These are phyloP conservation scores for Beta lomatogona DNA, from an alignment of 179 eudicot species.

Conservation along the genomic window DNA sequence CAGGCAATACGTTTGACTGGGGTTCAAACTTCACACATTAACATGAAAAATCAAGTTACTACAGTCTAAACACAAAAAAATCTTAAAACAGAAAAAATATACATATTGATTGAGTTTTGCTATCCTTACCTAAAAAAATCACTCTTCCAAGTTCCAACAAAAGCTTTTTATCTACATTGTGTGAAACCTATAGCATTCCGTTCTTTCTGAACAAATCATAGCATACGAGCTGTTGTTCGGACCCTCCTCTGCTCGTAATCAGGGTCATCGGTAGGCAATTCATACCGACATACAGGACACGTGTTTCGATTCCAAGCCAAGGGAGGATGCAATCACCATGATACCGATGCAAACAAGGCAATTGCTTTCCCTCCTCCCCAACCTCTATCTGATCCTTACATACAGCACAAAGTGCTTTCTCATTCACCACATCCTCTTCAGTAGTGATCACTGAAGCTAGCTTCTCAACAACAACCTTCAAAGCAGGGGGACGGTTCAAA, in stretches of 20 bases:
- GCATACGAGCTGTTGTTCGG: constrained; percentile 34
- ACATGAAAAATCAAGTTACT: constrained; percentile 7
- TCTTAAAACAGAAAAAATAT: constrained; percentile 11
- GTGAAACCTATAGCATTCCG: constrained; percentile 12
- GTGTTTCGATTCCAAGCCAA: constrained; percentile 85
- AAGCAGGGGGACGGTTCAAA: constrained; percentile 82
- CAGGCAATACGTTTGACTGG: constrained; percentile 11
- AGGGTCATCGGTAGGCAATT: constrained; percentile 88
- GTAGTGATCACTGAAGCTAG: constrained; percentile 56
- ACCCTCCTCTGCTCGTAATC: constrained; percentile 71
- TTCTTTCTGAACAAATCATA: constrained; percentile 12
- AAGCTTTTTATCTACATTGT: constrained; percentile 15
- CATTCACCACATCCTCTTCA: constrained; percentile 45
- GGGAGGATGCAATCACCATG: constrained; percentile 90
- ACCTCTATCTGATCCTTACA: constrained; percentile 70
- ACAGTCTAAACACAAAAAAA: constrained; percentile 17
- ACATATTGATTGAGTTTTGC: constrained; percentile 17
- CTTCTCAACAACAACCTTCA: constrained; percentile 58
- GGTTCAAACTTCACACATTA: constrained; percentile 22
- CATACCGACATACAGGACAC: constrained; percentile 91
- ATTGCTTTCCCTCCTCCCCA: constrained; percentile 58
- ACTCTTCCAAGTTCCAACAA: constrained; percentile 17
- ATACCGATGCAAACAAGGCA: constrained; percentile 82
- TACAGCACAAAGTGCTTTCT: constrained; percentile 70
- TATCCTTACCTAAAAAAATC: neutral